phyloP scores from a whole-genome alignment of 1,139 yeast species.

The Blastobotrys buckinghamii region DNA sequence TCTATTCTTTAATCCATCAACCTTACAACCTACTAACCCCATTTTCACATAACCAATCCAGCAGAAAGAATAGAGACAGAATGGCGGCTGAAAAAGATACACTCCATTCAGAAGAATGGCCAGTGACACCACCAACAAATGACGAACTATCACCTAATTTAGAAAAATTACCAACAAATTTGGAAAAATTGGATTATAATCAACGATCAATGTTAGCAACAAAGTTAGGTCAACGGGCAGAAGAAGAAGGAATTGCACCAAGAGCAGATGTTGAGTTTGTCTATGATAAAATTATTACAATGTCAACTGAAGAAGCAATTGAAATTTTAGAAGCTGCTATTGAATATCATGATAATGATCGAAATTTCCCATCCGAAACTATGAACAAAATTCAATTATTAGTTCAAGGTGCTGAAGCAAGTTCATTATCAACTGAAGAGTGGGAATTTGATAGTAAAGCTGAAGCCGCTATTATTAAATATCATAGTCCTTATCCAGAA shows the following conservation, averaged over 20 bases:
- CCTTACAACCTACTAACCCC: too few species aligned
- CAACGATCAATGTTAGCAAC: conserved; percentile 2
- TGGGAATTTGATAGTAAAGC: too few species aligned
- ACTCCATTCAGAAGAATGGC: too few species aligned
- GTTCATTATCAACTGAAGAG: conserved; percentile 26
- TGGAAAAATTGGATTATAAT: neutral
- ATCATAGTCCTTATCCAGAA: too few species aligned
- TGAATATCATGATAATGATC: conserved; percentile 43
- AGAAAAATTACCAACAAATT: neutral
- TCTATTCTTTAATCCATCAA: too few species aligned
- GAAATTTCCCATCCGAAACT: conserved; percentile 40
- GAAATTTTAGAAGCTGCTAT: conserved; percentile 38
- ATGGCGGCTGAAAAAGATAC: too few species aligned
- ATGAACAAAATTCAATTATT: conserved; percentile 16
- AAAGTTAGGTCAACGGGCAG: conserved; percentile 7
- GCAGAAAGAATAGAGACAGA: too few species aligned
- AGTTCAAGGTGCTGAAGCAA: conserved; percentile 19
- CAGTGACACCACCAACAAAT: too few species aligned
- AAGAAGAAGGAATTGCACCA: conserved; percentile 9
- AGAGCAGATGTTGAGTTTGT: conserved; percentile 28
- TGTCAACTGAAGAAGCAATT: conserved; percentile 40
- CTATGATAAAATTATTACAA: conserved; percentile 36
- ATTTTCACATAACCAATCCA: too few species aligned
- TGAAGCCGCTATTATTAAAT: too few species aligned
- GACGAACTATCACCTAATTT: too few species aligned